Percentiles rank a stretch among this genome's conserved stretches.
Conservation (phyloP, 306 rosid genomes). For the Hylodesmum podocarpum region DNA sequence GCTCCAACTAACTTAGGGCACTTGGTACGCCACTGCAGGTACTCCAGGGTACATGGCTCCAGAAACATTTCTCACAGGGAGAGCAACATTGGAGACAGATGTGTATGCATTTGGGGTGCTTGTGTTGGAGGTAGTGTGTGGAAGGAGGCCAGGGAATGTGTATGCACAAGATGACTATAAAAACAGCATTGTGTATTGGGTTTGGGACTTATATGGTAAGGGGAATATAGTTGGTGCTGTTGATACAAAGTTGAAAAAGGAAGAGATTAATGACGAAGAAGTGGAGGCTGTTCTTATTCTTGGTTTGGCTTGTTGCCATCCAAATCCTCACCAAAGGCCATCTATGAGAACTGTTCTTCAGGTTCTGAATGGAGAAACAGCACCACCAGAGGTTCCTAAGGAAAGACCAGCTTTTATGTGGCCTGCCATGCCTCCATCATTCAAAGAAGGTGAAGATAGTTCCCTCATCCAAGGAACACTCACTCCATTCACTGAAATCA, state of each 20-base stretch:
- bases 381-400: constrained; percentile 49
- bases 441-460: constrained; percentile 32
- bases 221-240: constrained; percentile 39
- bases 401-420: constrained; percentile 70
- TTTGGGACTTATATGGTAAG: constrained; percentile 60
- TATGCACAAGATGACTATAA: constrained; percentile 42
- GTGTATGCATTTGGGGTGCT: constrained; percentile 78
- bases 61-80: constrained; percentile 56
- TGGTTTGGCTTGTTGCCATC: constrained; percentile 85
- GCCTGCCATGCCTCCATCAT: constrained; percentile 64
- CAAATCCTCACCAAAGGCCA: constrained; percentile 72
- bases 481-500: constrained; percentile 39
- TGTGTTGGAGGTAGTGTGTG: constrained; percentile 61
- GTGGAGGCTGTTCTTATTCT: constrained; percentile 38
- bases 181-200: constrained; percentile 61
- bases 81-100: constrained; percentile 79
- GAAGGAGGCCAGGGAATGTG: constrained; percentile 54
- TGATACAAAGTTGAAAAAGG: constrained; percentile 40
- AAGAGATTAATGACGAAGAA: constrained; percentile 21
- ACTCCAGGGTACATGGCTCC: constrained; percentile 92
- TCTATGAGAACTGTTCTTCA: constrained; percentile 57
- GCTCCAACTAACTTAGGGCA: too few species aligned
- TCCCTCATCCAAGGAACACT: constrained; percentile 14
- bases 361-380: constrained; percentile 59
- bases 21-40: too few species aligned